Conservation (phyloP, 768 basidiomycete genomes). For the Amanita molliuscula region DNA sequence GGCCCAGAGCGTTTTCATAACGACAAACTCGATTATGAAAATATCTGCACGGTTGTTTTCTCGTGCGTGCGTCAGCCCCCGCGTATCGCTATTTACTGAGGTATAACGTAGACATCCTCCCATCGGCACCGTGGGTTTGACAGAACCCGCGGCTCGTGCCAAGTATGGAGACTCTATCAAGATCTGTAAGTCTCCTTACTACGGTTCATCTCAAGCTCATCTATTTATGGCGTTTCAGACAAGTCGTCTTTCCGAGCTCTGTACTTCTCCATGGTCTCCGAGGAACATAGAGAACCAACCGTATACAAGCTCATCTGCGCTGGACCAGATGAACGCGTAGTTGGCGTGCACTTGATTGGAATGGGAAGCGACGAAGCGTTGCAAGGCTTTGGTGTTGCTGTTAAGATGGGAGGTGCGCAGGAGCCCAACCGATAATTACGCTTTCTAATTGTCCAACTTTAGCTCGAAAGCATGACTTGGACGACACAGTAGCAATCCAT, state of each 20-base stretch:
- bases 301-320: constrained; percentile 85
- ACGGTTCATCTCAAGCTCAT: not conserved
- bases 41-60: constrained; percentile 95
- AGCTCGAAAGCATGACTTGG: constrained; percentile 75
- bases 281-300: constrained; percentile 92
- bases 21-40: constrained; percentile 79
- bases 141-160: constrained; percentile 81
- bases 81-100: not conserved
- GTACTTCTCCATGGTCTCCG: constrained; percentile 83
- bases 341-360: constrained; percentile 94
- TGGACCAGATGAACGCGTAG: constrained; percentile 87
- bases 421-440: constrained; percentile 9
- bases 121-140: constrained; percentile 91
- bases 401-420: constrained; percentile 78
- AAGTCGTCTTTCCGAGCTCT: constrained; percentile 74
- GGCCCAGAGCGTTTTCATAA: constrained; percentile 79
- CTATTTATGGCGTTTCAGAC: constrained; percentile 32
- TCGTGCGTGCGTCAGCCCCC: constrained; percentile 48
- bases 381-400: constrained; percentile 95
- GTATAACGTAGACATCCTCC: constrained; percentile 66
- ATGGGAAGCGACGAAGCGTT: constrained; percentile 86
- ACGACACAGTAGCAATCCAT: constrained; percentile 87
- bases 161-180: constrained; percentile 86
- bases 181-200: constrained; percentile 57
- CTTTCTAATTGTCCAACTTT: not conserved